phyloP scores from a whole-genome alignment of 495 filamentous ascomycete species.

The Daldinia grandis region DNA sequence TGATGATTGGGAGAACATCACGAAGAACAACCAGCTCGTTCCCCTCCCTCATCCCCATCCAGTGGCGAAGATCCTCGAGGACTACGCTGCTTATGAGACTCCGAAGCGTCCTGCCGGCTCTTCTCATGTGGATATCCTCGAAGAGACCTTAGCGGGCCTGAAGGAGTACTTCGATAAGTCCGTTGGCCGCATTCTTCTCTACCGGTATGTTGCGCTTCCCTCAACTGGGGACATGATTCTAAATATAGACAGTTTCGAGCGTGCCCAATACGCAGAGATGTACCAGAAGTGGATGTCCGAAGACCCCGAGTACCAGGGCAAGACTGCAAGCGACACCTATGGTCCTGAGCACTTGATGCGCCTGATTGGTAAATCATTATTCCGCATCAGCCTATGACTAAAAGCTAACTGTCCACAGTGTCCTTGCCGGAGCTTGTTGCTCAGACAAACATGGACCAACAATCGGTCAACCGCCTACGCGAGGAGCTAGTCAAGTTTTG shows the following conservation, averaged over 20 bases:
- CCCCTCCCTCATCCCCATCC: constrained; percentile 78
- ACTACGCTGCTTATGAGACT: constrained; percentile 75
- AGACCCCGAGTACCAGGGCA: constrained; percentile 67
- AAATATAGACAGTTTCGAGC: constrained; percentile 70
- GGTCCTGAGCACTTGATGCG: constrained; percentile 90
- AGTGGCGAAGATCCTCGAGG: constrained; percentile 78
- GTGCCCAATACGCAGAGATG: constrained; percentile 80
- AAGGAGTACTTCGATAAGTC: constrained; percentile 91
- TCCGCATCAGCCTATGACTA: background rate
- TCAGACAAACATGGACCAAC: constrained; percentile 96
- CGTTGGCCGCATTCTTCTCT: constrained; percentile 86
- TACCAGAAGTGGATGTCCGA: constrained; percentile 66
- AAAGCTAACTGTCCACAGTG: constrained; percentile 61
- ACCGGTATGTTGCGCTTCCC: constrained; percentile 60
- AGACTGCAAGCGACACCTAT: constrained; percentile 79
- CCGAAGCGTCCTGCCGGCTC: constrained; percentile 68
- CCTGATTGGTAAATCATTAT: constrained; percentile 75
- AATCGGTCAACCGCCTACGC: constrained; percentile 83
- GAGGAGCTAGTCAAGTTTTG: constrained; percentile 87
- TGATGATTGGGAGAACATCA: constrained; percentile 98
- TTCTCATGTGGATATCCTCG: constrained; percentile 82
- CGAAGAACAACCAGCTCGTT: constrained; percentile 89
- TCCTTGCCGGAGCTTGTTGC: constrained; percentile 91
- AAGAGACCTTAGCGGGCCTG: constrained; percentile 84
- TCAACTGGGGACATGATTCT: background rate